Base-by-base conservation (phyloP, 192 early-diverging fungal species). In the Chytriomyces confervae region DNA sequence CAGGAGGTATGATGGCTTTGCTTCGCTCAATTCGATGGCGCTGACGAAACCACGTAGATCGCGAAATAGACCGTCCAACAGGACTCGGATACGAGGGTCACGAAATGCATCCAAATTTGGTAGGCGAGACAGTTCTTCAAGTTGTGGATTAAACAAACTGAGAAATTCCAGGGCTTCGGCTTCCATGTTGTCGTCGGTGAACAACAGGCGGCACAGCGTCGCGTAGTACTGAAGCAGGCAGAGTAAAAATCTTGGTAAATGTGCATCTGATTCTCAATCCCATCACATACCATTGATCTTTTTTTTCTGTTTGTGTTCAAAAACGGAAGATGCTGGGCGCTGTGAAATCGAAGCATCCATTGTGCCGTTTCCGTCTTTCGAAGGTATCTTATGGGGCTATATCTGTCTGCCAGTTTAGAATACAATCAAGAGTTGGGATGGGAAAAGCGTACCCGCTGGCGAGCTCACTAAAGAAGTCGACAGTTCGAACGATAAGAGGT, bases 31-130 rank as follows among this genome's bases (percentile, higher is more conserved):
- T 62, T 78, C 77, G 61, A 78, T 95, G 84, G 27, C 88, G 1
- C 84, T 79, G 46, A 95, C 83, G 61, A 96, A 91, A 3, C 95
- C 95, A 57, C 93, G 85, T 65, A 95, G 80, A 66, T 95, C 94
- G 43, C 88, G 85, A 78, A 96, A 93, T 7, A 91, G 77, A 24
- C 91, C 91, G 8, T 81, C 79, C 20, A 77, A 45, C n/a, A 77
- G 50, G 23, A 61, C 23, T n/a, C 61, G 65, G 27, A 69, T 48
- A 8, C 27, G 23, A 20, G 68, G 66, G 24, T 78, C 53, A 23
- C 77, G 61, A 46, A 78, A 78, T 7, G 61, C 57, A 1, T 45
- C 50, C 7, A 71, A 20, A 47, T 62, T 69, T 11, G 7, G 8
- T 5, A 78, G 23, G 10, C 36, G 66, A 20, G 77, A 71, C 48